Evolutionary conservation across 1,139 yeast genomes (phyloP), one percentile per base, ranked within the genome.

Genomic region (Kodamaea ohmeri): DNA sequence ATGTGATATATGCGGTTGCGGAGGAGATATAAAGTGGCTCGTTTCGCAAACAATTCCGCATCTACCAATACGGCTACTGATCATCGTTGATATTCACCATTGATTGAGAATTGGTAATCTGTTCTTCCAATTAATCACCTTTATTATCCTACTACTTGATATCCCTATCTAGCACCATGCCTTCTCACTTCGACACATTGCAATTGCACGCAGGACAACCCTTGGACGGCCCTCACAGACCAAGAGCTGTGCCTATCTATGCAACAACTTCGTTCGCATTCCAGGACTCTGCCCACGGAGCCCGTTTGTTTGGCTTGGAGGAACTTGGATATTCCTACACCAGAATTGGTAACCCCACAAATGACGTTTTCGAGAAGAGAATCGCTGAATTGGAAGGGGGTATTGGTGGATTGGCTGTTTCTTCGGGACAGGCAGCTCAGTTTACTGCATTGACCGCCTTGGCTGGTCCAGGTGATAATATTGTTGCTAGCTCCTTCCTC

Each of bases 351-450:
- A 92, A 92, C 69, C 98, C 98, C 45, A 92, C 98, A 48, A 83
- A 75, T 43, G 95, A 83, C 50, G 92, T 85, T 20, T 84, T 92
- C 49, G 98, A 92, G 65, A 78, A 86, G 60, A 78, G 98, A 67
- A 73, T 92, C 40, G 95, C 96, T 41, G 94, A 95, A 36, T 75
- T 92, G 46, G 98, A 92, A 66, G 84, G 85, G 43, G 98, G 97
- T 55, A 80, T 81, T 40, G 95, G 84, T 46, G 97, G 95, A 3
- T 67, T 90, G 44, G 94, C 96, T n/a, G 83, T 84, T 25, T 64
- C 95, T 21, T 89, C 97, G 9, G 97, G 98, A 45, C 97, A 89
- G 66, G 92, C 97, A 39, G 97, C 97, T 27, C 97, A 89, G 62
- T 77, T 88, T 51, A 60, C 86, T 44, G 95, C 97, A 25, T 71